Percentiles rank a stretch among this genome's conserved stretches.
phyloP scores from a whole-genome alignment of 805 yeast species.

The Yarrowia phangngaensis region DNA sequence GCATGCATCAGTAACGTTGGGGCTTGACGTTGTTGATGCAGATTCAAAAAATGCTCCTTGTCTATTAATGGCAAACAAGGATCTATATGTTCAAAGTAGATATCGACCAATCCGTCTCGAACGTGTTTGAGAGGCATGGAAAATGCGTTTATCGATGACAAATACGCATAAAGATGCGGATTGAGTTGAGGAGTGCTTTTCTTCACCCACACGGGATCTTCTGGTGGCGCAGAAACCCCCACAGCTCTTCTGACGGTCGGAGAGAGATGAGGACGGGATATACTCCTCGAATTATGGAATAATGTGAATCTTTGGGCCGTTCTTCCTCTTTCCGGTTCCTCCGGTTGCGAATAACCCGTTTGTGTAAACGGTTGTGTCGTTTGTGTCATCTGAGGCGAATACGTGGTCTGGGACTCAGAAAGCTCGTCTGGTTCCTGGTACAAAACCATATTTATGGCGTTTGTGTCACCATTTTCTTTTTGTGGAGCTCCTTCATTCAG shows the following conservation, averaged over 20 bases:
- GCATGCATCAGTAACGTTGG: slow-evolving; percentile 45
- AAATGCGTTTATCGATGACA: slow-evolving; percentile 43
- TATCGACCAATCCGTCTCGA: slow-evolving; percentile 40
- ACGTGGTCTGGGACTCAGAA: no score
- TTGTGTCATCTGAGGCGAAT: no score
- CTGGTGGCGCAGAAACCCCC: slow-evolving; percentile 6
- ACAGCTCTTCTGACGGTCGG: slow-evolving; percentile 22
- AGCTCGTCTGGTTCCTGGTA: slow-evolving; percentile 24
- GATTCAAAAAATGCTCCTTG: slow-evolving; percentile 42
- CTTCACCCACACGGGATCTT: slow-evolving; percentile 39
- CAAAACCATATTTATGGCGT: slow-evolving; percentile 20
- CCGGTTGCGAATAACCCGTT: no score
- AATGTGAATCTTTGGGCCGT: slow-evolving; percentile 11
- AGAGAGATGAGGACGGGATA: slow-evolving; percentile 16
- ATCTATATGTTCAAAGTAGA: slow-evolving; percentile 45
- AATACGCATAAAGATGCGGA: slow-evolving; percentile 38
- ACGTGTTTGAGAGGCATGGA: slow-evolving; percentile 39
- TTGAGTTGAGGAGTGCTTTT: slow-evolving; percentile 37
- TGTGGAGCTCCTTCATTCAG: neutral
- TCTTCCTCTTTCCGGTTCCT: slow-evolving; percentile 14
- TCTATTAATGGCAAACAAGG: slow-evolving; percentile 44
- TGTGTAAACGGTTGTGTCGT: no score
- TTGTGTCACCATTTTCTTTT: neutral
- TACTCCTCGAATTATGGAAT: slow-evolving; percentile 9
- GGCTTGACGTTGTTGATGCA: slow-evolving; percentile 40